Conservation (phyloP, 139 green algal genomes). For the Raphidocelis subcapitata region DNA sequence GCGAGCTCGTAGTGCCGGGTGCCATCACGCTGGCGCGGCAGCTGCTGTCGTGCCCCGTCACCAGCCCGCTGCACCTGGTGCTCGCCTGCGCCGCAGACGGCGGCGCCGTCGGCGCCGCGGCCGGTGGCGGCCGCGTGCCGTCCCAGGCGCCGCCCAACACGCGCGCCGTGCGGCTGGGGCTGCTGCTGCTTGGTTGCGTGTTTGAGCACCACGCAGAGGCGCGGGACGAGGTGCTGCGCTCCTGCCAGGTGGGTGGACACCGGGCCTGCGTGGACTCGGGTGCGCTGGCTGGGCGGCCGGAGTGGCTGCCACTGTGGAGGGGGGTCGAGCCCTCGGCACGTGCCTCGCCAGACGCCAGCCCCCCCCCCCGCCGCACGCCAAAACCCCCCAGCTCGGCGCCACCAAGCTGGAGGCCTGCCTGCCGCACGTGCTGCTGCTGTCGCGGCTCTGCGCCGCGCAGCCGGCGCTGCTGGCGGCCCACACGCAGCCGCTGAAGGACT, state of each 20-base stretch:
- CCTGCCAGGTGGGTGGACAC: slow-evolving; percentile 3
- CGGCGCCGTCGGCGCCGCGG: slow-evolving; percentile 4
- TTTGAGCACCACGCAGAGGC: slow-evolving; percentile 31
- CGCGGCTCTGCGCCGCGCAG: slow-evolving; percentile 9
- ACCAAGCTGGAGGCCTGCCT: slow-evolving; percentile 22
- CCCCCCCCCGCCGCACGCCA: not conserved
- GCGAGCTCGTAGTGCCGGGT: slow-evolving; percentile 34
- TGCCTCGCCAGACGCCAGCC: not conserved
- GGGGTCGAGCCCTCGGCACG: too few species aligned
- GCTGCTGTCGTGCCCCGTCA: slow-evolving; percentile 15
- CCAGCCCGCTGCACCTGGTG: slow-evolving; percentile 31
- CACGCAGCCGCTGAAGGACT: slow-evolving; percentile 26
- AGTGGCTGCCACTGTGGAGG: too few species aligned
- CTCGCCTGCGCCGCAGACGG: not conserved
- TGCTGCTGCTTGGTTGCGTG: slow-evolving; percentile 33
- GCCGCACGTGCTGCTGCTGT: slow-evolving; percentile 38
- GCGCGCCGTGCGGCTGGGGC: slow-evolving; percentile 23
- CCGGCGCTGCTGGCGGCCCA: slow-evolving; percentile 11
- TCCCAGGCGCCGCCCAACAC: slow-evolving; percentile 16
- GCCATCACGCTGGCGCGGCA: slow-evolving; percentile 21
- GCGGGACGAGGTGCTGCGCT: slow-evolving; percentile 22
- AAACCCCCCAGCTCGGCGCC: not conserved
- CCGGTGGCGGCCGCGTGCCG: too few species aligned
- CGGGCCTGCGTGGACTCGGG: too few species aligned
- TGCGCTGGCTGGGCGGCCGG: too few species aligned